phyloP scores from a whole-genome alignment of 441 rosid species.

The Brassica hybrid region DNA sequence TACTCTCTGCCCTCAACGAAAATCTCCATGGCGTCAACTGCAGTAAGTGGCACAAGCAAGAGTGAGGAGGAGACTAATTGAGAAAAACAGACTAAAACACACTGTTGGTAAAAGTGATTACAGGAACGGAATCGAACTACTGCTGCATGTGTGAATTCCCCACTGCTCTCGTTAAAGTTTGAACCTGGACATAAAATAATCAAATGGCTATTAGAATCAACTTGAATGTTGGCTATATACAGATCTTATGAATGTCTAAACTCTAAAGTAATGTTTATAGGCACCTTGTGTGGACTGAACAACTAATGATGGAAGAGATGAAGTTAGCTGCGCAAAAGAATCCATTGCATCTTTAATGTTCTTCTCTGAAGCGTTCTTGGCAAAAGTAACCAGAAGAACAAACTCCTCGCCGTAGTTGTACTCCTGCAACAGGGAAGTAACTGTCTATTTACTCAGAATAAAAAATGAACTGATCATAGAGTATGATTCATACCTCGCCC shows the following conservation, averaged over 20 bases:
- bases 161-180: constrained; percentile 63
- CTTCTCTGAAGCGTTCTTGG: constrained; percentile 56
- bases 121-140: constrained; percentile 80
- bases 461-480: constrained; percentile 1
- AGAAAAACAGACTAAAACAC: neutral
- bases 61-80: constrained; percentile 27
- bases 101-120: constrained; percentile 39
- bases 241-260: no score
- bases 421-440: constrained; percentile 57
- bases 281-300: constrained; percentile 88
- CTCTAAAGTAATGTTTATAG: constrained; percentile 8
- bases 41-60: constrained; percentile 39
- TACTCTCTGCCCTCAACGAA: constrained; percentile 67
- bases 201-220: no score
- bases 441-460: constrained; percentile 4
- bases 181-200: constrained; percentile 54
- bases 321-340: constrained; percentile 55
- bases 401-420: constrained; percentile 86
- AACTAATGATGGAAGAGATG: constrained; percentile 68
- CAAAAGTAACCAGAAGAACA: constrained; percentile 72
- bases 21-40: constrained; percentile 84
- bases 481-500: constrained; percentile 69
- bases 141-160: constrained; percentile 73
- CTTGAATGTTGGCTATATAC: no score
- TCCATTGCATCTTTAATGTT: constrained; percentile 68